These are phyloP conservation scores for Eleusine indica DNA, from an alignment of 176 grass and related monocot species.

Conservation along the genomic window DNA sequence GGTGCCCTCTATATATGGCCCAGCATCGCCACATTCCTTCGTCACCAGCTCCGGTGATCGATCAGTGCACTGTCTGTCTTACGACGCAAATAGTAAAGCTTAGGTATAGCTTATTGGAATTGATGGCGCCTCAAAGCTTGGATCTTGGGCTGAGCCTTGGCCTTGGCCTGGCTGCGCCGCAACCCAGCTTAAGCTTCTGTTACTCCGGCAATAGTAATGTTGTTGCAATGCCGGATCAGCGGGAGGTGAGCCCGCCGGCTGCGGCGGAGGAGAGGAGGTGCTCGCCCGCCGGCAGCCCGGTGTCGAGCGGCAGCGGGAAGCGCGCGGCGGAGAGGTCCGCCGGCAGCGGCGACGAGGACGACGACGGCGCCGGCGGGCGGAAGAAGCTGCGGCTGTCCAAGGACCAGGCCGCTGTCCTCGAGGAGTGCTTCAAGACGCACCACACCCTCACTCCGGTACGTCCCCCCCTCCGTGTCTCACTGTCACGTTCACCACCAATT, in stretches of 20 bases:
- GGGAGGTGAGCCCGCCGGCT: conserved; percentile 32
- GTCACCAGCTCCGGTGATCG: conserved; percentile 30
- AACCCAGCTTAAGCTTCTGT: conserved; percentile 30
- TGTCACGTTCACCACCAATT: not conserved
- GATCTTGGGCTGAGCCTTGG: conserved; percentile 69
- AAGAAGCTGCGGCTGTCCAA: conserved; percentile 95
- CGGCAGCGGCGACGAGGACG: conserved; percentile 71
- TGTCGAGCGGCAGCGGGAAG: conserved; percentile 67
- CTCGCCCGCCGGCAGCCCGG: conserved; percentile 61
- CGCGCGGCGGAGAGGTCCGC: conserved; percentile 50
- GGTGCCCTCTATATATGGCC: conserved; percentile 58
- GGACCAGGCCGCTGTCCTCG: conserved; percentile 80
- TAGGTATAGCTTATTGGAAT: not conserved
- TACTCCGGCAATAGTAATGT: conserved; percentile 13
- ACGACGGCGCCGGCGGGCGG: conserved; percentile 63
- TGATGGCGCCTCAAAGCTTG: conserved; percentile 52
- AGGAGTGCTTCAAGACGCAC: conserved; percentile 93
- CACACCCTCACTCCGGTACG: conserved; percentile 83
- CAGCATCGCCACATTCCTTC: conserved; percentile 33
- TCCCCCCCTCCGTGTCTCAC: not conserved
- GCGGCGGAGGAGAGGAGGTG: conserved; percentile 46
- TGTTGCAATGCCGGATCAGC: not conserved
- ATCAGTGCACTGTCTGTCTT: not conserved
- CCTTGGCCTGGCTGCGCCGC: conserved; percentile 42
- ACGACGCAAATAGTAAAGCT: not conserved